phyloP scores from a whole-genome alignment of 768 basidiomycete genomes.

The Hericium erinaceus region DNA sequence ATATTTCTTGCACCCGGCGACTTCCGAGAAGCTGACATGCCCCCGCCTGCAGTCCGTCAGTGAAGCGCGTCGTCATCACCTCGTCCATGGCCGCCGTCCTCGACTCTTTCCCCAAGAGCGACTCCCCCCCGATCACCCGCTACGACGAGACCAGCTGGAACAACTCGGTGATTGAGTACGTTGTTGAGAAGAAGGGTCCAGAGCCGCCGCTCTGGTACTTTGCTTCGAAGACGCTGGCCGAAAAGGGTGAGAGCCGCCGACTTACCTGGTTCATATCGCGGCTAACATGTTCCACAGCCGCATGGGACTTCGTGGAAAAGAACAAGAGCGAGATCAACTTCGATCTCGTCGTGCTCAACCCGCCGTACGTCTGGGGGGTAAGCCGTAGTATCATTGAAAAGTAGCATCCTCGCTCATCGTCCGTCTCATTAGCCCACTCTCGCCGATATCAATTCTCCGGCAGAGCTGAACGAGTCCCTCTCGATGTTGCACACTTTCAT shows the following conservation, averaged over 20 bases:
- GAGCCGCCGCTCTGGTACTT: conserved; percentile 16
- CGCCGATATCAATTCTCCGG: not conserved
- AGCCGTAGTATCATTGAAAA: not conserved
- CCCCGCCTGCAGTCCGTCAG: conserved; percentile 13
- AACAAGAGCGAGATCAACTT: conserved; percentile 18
- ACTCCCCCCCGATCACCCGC: not conserved
- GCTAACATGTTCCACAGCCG: conserved; percentile 14
- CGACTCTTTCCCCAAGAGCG: not conserved
- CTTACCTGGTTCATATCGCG: not conserved
- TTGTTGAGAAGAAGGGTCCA: conserved; percentile 25
- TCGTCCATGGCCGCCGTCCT: conserved; percentile 27
- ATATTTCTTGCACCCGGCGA: not conserved
- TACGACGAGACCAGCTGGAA: conserved; percentile 24
- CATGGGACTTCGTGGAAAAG: conserved; percentile 24
- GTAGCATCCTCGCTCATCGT: not conserved
- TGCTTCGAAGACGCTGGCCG: conserved; percentile 27
- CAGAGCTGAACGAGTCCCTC: not conserved
- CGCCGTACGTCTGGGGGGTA: conserved; percentile 22
- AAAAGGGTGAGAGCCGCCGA: conserved; percentile 19
- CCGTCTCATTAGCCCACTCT: not conserved
- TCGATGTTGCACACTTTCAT: not conserved
- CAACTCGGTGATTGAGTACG: conserved; percentile 15
- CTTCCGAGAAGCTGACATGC: not conserved
- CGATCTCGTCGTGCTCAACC: conserved; percentile 26
- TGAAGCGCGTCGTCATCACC: conserved; percentile 37